A percentile compares a stretch with the other conserved stretches of the same genome.
Conservation (phyloP, 1,284 basidiomycete species). For the Apiotrichum laibachii region DNA sequence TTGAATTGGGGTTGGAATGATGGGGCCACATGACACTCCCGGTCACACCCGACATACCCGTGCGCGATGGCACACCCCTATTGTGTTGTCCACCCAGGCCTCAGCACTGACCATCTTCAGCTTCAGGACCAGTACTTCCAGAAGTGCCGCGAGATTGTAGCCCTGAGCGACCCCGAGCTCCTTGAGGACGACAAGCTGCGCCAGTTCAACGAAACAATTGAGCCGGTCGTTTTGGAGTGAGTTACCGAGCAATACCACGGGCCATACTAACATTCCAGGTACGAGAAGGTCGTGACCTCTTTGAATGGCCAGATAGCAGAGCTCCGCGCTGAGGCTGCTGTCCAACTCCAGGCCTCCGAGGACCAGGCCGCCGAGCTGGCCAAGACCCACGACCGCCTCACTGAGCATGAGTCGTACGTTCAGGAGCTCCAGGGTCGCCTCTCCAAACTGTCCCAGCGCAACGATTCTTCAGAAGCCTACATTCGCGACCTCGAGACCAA, state of each 20-base stretch:
- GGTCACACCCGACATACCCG: background rate
- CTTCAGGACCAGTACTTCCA: slow-evolving; percentile 45
- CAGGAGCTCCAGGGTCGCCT: slow-evolving; percentile 78
- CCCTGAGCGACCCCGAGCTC: slow-evolving; percentile 24
- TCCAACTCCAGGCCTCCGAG: slow-evolving; percentile 56
- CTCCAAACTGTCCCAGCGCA: slow-evolving; percentile 78
- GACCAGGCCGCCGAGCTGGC: slow-evolving; percentile 79
- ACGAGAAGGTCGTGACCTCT: slow-evolving; percentile 93
- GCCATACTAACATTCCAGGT: slow-evolving; percentile 47
- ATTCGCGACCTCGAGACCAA: slow-evolving; percentile 88
- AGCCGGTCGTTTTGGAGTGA: slow-evolving; percentile 89
- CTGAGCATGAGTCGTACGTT: slow-evolving; percentile 79
- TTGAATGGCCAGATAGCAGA: slow-evolving; percentile 87
- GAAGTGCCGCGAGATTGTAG: slow-evolving; percentile 47
- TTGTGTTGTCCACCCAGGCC: background rate
- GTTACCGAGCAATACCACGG: slow-evolving; percentile 11
- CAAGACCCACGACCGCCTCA: slow-evolving; percentile 63
- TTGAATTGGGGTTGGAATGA: background rate
- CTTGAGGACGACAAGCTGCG: slow-evolving; percentile 26
- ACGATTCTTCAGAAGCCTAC: slow-evolving; percentile 88
- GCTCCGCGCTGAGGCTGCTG: slow-evolving; percentile 71
- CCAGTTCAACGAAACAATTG: slow-evolving; percentile 93
- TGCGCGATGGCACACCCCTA: background rate
- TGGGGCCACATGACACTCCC: no score
- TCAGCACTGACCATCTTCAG: slow-evolving; percentile 18